These are phyloP conservation scores for Yamadazyma phyllophila DNA, from an alignment of 805 yeast species.

Conservation along the genomic window DNA sequence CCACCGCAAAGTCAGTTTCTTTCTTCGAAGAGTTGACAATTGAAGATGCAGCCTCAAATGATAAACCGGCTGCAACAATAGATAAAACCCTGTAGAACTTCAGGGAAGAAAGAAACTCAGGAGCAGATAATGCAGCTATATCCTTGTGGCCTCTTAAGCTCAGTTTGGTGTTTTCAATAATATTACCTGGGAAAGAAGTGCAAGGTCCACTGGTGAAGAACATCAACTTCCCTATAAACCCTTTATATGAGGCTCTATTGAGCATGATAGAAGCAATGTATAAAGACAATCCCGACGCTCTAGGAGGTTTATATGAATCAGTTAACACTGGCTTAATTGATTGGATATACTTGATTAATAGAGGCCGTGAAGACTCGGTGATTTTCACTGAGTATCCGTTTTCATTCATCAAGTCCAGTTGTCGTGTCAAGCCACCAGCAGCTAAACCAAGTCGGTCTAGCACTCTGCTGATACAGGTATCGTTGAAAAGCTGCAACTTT, in stretches of 20 bases:
- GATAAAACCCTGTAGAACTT: conserved; percentile 30
- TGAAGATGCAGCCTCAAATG: conserved; percentile 17
- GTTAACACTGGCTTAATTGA: conserved; percentile 22
- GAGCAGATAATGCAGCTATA: conserved; percentile 28
- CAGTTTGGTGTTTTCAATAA: conserved; percentile 17
- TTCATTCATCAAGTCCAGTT: neutral
- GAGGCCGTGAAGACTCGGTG: neutral
- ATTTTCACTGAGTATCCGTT: neutral
- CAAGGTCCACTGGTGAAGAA: conserved; percentile 40
- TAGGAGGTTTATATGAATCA: conserved; percentile 26
- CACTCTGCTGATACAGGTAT: neutral
- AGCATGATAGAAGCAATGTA: conserved; percentile 24
- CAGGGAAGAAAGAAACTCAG: conserved; percentile 23
- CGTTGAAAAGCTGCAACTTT: conserved; percentile 5
- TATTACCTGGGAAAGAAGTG: conserved; percentile 34
- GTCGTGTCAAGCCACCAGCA: neutral
- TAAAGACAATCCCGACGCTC: conserved; percentile 37
- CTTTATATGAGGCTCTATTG: conserved; percentile 17
- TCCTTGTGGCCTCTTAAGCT: conserved; percentile 37
- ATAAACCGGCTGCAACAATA: conserved; percentile 28
- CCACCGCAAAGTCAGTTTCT: conserved; percentile 21
- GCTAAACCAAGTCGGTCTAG: conserved; percentile 2
- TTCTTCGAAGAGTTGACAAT: conserved; percentile 18
- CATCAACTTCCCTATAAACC: conserved; percentile 25
- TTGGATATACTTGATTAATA: conserved; percentile 7